Conservation (phyloP, 345 rosid genomes). For the Jatropha curcas region DNA sequence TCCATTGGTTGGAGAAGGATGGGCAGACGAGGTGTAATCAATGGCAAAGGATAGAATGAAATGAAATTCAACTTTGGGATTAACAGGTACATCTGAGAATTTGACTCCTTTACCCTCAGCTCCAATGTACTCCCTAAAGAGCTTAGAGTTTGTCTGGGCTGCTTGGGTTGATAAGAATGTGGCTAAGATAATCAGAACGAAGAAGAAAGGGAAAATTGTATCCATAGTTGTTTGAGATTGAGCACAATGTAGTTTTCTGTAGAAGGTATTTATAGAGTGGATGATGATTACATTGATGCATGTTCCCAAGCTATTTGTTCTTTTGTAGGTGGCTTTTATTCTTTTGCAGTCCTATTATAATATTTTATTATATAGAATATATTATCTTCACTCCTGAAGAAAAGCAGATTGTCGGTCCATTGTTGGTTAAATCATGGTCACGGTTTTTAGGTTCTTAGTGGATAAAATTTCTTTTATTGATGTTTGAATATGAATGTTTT, state of each 20-base stretch:
- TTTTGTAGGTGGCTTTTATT: background rate
- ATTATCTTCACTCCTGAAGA: background rate
- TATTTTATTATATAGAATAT: background rate
- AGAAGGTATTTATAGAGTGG: slow-evolving; percentile 15
- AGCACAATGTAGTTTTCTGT: background rate
- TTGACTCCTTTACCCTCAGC: slow-evolving; percentile 44
- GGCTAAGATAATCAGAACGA: slow-evolving; percentile 17
- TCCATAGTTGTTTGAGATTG: slow-evolving; percentile 24
- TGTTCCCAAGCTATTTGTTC: background rate
- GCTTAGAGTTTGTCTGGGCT: slow-evolving; percentile 41
- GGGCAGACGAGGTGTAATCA: slow-evolving; percentile 41
- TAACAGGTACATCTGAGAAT: slow-evolving; percentile 48
- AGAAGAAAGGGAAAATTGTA: background rate
- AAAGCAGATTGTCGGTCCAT: background rate
- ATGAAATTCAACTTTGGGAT: slow-evolving; percentile 41
- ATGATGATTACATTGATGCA: background rate
- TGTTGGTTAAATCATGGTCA: background rate
- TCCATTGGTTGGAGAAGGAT: slow-evolving; percentile 51
- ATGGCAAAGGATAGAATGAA: slow-evolving; percentile 54
- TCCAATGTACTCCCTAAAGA: slow-evolving; percentile 62
- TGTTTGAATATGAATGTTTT: background rate
- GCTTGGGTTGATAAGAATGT: slow-evolving; percentile 28
- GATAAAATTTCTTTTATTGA: background rate
- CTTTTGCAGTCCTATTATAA: background rate
- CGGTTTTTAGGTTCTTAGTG: background rate